Conservation (phyloP, 371 early-diverging fungal species). For the Haplosporangium sp. region DNA sequence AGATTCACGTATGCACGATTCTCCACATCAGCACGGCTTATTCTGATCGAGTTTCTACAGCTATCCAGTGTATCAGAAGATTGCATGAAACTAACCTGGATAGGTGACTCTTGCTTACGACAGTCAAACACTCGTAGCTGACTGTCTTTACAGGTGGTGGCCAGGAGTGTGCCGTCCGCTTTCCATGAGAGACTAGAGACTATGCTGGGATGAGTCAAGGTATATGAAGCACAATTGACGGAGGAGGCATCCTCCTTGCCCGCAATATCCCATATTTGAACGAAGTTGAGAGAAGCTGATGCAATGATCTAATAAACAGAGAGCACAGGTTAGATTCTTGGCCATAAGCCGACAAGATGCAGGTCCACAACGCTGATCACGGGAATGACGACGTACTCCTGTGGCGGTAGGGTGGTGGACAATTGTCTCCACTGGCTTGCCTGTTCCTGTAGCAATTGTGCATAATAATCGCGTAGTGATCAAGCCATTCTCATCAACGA, state of each 20-base stretch:
- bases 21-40: not conserved
- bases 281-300: slow-evolving; percentile 58
- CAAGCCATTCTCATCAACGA: slow-evolving; percentile 27
- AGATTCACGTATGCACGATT: not conserved
- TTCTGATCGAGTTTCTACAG: not conserved
- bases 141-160: slow-evolving; percentile 66
- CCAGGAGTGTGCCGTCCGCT: slow-evolving; percentile 70
- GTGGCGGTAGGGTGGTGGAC: slow-evolving; percentile 69
- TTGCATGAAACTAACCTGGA: slow-evolving; percentile 20
- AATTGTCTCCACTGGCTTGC: slow-evolving; percentile 61
- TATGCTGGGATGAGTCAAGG: slow-evolving; percentile 41
- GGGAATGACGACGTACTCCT: slow-evolving; percentile 46
- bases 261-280: slow-evolving; percentile 77
- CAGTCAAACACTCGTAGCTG: slow-evolving; percentile 73
- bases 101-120: slow-evolving; percentile 52
- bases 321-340: no score
- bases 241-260: slow-evolving; percentile 56
- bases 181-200: slow-evolving; percentile 72
- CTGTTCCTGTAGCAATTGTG: slow-evolving; percentile 45
- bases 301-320: slow-evolving; percentile 42
- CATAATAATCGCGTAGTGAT: slow-evolving; percentile 9
- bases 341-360: not conserved
- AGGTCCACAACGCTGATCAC: slow-evolving; percentile 17
- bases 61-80: not conserved
- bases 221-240: slow-evolving; percentile 19